Percentiles rank a stretch among this genome's conserved stretches.
These are phyloP conservation scores for Trichoderma sp. DNA, from an alignment of 2,329 filamentous ascomycete genomes.

Conservation along the genomic window DNA sequence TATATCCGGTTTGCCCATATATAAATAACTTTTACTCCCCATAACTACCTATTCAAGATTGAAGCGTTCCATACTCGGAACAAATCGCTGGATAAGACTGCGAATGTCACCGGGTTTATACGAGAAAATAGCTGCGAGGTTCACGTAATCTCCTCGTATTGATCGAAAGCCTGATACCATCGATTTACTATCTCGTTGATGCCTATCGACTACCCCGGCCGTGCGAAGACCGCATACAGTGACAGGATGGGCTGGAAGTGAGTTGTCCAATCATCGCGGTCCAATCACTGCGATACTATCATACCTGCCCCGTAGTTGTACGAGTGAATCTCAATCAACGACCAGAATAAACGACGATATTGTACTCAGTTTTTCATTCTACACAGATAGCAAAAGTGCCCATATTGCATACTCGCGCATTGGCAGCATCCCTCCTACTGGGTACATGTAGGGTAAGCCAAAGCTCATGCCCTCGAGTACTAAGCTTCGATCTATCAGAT, in stretches of 20 bases:
- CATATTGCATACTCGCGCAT: background rate
- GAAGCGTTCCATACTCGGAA: background rate
- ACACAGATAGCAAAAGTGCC: background rate
- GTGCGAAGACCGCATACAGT: background rate
- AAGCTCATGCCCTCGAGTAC: no score
- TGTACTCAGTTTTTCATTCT: background rate
- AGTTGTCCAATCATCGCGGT: no score
- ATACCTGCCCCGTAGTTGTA: no score
- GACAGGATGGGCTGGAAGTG: background rate
- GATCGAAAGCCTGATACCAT: background rate
- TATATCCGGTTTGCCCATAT: background rate
- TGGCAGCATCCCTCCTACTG: background rate
- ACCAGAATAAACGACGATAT: background rate
- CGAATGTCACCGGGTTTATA: background rate
- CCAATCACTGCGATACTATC: background rate
- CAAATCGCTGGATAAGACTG: background rate
- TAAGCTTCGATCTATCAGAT: no score
- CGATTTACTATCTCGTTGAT: background rate
- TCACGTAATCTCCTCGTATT: background rate
- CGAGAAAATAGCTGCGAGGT: background rate
- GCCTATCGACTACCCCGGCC: background rate
- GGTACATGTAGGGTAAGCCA: no score
- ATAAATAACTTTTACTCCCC: background rate
- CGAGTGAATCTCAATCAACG: no score
- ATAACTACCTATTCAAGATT: no score